Evolutionary conservation across 371 early-diverging fungal species (phyloP), one percentile per base, ranked within the genome.

Genomic region (Funneliformis caledonium): DNA sequence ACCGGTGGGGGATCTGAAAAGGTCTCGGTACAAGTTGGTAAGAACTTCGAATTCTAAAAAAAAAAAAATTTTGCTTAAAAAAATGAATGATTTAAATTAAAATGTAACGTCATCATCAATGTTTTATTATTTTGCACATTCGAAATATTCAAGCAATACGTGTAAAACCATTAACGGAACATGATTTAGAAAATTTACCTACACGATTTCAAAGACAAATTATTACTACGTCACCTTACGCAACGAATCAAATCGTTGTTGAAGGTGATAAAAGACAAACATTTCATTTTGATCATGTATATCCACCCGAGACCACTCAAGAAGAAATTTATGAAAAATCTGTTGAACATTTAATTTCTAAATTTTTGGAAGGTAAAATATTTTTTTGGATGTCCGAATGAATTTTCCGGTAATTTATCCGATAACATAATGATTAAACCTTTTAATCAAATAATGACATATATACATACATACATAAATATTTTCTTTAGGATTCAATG

Each of bases 401-500:
- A n/a, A 43, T 10, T 69, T 22, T 12, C 37, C 26, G 26, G 65
- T 10, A n/a, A 26, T 47, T 45, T 6, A 56, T 56, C 56, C 56
- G 56, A 43, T 22, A 47, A 43, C 0, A 45, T n/a, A 43, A 37
- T 67, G 16, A 2, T 67, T 10, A n/a, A 14, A 47, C 26, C 22
- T 52, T 78, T 59, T 76, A 52, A 74, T 14, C 22, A 11, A 69
- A n/a, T 19, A 69, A 19, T 14, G 42, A 19, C 19, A 42, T 45
- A 69, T 69, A 8, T 42, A 47, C 42, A 19, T 3, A 37, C 37
- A 37, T 37, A 37, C 37, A 37, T 37, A 37, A 37, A 78, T 26
- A 26, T 96, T 97, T 33, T 11, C 43, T 22, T 6, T 81, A 91
- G 96, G 96, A 31, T 99, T 92, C 89, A 98, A 96, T 89, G 96